phyloP scores from a whole-genome alignment of 1,284 basidiomycete genomes.

The Ganoderma resinaceum region DNA sequence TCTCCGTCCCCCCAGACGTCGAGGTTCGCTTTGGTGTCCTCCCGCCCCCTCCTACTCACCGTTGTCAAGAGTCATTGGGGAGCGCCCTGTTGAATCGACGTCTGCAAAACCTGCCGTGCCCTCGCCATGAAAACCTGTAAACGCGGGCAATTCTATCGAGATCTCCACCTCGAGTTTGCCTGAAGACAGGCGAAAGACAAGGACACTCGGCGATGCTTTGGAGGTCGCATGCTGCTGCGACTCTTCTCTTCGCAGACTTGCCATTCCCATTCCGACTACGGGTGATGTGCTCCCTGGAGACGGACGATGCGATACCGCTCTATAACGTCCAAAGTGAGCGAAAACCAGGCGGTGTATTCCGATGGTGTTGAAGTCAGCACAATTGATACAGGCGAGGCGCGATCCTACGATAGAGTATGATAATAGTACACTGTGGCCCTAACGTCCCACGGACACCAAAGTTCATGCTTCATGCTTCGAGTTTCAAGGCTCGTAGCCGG shows the following conservation, averaged over 20 bases:
- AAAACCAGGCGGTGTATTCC: not conserved
- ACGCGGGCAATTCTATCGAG: too few species aligned
- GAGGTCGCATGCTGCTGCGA: not conserved
- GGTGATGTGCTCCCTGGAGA: not conserved
- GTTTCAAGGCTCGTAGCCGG: slow-evolving; percentile 60
- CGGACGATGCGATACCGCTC: not conserved
- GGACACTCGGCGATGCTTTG: not conserved
- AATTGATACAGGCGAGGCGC: slow-evolving; percentile 9
- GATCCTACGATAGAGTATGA: not conserved
- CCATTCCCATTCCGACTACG: not conserved
- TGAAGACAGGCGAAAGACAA: not conserved
- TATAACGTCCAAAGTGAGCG: not conserved
- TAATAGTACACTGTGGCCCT: not conserved
- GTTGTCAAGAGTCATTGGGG: too few species aligned
- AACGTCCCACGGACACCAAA: not conserved
- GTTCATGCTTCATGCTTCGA: not conserved
- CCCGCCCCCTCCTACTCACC: too few species aligned
- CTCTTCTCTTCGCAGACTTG: not conserved
- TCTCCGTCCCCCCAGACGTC: too few species aligned
- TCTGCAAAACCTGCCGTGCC: not conserved
- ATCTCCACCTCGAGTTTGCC: not conserved
- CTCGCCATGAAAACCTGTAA: not conserved
- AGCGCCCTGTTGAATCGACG: too few species aligned
- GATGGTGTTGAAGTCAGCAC: slow-evolving; percentile 11
- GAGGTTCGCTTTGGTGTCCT: too few species aligned